phyloP scores from a whole-genome alignment of 495 filamentous ascomycete genomes.

The Cudoniella acicularis region DNA sequence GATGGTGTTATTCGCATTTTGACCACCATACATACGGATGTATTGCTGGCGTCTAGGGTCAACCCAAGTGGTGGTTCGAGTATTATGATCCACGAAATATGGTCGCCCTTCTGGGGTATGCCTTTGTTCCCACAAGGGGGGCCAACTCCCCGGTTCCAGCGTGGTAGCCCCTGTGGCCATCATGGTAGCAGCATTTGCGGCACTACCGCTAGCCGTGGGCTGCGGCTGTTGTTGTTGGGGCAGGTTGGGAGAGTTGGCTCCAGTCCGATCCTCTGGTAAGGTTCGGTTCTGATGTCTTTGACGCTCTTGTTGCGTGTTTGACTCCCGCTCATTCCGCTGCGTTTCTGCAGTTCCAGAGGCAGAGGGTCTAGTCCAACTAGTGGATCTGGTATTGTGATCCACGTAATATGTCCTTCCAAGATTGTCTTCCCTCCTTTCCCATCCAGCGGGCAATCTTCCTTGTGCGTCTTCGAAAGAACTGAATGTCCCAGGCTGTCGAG shows the following conservation, averaged over 20 bases:
- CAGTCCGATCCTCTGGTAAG: slow-evolving; percentile 92
- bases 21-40: slow-evolving; percentile 92
- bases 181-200: slow-evolving; percentile 67
- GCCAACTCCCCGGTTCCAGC: slow-evolving; percentile 91
- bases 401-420: slow-evolving; percentile 98
- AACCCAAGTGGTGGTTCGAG: slow-evolving; percentile 98
- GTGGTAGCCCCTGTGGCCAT: slow-evolving; percentile 94
- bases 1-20: slow-evolving; percentile 76
- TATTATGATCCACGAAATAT: slow-evolving; percentile 99
- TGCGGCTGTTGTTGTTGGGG: slow-evolving; percentile 56
- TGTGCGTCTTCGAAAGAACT: slow-evolving; percentile 95
- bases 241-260: slow-evolving; percentile 84
- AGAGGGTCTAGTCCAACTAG: slow-evolving; percentile 90
- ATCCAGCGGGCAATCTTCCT: slow-evolving; percentile 86
- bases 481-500: slow-evolving; percentile 53
- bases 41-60: slow-evolving; percentile 97
- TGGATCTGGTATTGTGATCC: slow-evolving; percentile 95
- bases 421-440: slow-evolving; percentile 95
- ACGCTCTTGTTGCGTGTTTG: slow-evolving; percentile 86
- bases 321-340: slow-evolving; percentile 74
- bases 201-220: slow-evolving; percentile 40
- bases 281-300: slow-evolving; percentile 92
- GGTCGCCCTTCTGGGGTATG: slow-evolving; percentile 90
- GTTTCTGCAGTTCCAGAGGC: slow-evolving; percentile 74
- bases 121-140: slow-evolving; percentile 93